Percentiles rank a stretch among this genome's conserved stretches.
phyloP scores from a whole-genome alignment of 2,329 filamentous ascomycete genomes.

The Microdochium trichocladiopsis region DNA sequence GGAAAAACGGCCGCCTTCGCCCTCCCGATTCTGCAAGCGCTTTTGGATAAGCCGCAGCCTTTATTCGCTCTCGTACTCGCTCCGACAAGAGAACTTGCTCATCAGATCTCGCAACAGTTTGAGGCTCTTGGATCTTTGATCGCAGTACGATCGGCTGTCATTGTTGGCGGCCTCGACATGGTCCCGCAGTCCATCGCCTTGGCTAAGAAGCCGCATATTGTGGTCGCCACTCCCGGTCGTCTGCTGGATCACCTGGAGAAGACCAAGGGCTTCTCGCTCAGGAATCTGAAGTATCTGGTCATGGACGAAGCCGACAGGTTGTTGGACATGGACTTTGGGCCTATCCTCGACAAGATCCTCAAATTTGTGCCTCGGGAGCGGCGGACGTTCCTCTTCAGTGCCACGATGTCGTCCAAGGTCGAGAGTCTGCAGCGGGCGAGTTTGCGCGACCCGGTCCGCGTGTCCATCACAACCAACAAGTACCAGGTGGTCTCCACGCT shows the following conservation, averaged over 20 bases:
- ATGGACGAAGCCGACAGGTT: conserved; percentile 93
- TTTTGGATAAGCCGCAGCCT: conserved; percentile 81
- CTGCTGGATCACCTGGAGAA: conserved; percentile 91
- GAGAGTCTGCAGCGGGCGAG: conserved; percentile 88
- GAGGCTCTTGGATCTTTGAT: conserved; percentile 84
- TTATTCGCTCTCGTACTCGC: conserved; percentile 87
- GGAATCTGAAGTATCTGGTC: conserved; percentile 77
- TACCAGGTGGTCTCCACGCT: conserved; percentile 90
- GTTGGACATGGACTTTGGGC: conserved; percentile 89
- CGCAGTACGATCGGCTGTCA: conserved; percentile 74
- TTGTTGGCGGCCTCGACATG: conserved; percentile 96
- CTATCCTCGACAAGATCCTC: conserved; percentile 86
- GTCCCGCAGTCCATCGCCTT: conserved; percentile 84
- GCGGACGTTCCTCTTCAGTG: conserved; percentile 84
- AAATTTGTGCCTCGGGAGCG: conserved; percentile 76
- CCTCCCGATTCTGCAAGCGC: conserved; percentile 81
- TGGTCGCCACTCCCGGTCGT: conserved; percentile 87
- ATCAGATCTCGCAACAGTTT: conserved; percentile 83
- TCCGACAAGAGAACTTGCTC: conserved; percentile 87
- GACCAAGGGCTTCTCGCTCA: conserved; percentile 89
- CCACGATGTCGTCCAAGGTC: conserved; percentile 90
- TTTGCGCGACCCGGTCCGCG: conserved; percentile 73
- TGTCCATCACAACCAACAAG: conserved; percentile 74
- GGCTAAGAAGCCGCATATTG: conserved; percentile 90
- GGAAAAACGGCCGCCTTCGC: conserved; percentile 97